Evolutionary conservation across 192 early-diverging fungal genomes (phyloP), one percentile per base, ranked within the genome.

Genomic region (Gonapodya prolifera): DNA sequence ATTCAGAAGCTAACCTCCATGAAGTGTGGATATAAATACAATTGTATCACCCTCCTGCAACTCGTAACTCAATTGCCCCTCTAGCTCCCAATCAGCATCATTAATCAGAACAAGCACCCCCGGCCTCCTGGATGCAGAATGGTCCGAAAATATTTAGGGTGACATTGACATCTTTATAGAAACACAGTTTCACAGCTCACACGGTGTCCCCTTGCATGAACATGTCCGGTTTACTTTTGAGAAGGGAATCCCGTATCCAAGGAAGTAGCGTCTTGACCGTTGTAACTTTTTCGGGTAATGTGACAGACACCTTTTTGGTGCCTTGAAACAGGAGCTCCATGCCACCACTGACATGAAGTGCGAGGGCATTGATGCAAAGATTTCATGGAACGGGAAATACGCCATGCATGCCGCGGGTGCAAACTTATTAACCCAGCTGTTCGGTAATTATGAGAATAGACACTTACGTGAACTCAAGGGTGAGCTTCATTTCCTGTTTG

Each of bases 41-140:
- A 99, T 91, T 35, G 85, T 83, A 81, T 98, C 96, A 33, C 84
- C 81, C 69, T 93, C 84, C 79, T 94, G 78, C 35, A 99, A 77
- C 76, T 85, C 81, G 79, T 97, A 97, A 70, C 95, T 92, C 34
- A 92, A 81, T 70, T 94, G 92, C 29, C 94, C 96, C 81, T 93
- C 91, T 33, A 99, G 83, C 81, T 99, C 98, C 96, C 96, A 99
- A 80, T 99, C 98, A 0, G 88, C 85, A 35, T 94, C 94, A 79
- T 99, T 99, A 35, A 99, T 90, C 34, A 99, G 85, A 16, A 98
- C 96, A 13, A 99, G 83, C 36, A 98, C 95, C 1, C 98, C 98
- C 0, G 96, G 93, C 1, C 95, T 91, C n/a, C 93, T 95, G 81
- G 73, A 30, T 35, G 34, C 16, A 79, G 1, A 8, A 1, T 79